Evolutionary conservation across 331 rosid species (phyloP).

Genomic region (Stylosanthes scabra): DNA sequence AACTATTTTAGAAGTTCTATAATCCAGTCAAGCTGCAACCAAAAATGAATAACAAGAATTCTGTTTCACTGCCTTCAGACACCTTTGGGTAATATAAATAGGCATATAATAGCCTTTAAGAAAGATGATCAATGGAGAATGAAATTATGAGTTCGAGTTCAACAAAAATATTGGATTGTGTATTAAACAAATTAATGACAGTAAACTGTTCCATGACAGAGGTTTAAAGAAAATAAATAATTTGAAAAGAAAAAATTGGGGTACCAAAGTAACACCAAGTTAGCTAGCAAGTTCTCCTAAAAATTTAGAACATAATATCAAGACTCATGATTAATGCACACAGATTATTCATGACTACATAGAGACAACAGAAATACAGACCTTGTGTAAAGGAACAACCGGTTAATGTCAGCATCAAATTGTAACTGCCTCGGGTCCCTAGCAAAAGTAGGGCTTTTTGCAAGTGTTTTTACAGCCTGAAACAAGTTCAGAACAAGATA

Average conservation of each 20-base stretch:
- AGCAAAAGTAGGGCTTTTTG: slow-evolving; percentile 65
- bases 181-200: not conserved
- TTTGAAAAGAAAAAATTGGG: too few relatives aligned
- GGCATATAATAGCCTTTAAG: not conserved
- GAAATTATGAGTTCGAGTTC: slow-evolving; percentile 17
- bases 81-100: not conserved
- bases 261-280: slow-evolving; percentile 3
- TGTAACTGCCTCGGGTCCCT: slow-evolving; percentile 72
- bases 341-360: not conserved
- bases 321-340: slow-evolving; percentile 6
- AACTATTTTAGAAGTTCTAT: too few relatives aligned
- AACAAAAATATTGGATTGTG: not conserved
- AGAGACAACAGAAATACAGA: slow-evolving; percentile 31
- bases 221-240: too few relatives aligned
- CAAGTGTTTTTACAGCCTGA: slow-evolving; percentile 71
- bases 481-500: slow-evolving; percentile 25
- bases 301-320: not conserved
- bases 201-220: not conserved
- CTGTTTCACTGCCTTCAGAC: not conserved
- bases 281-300: not conserved
- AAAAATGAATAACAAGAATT: not conserved
- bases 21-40: not conserved
- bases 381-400: slow-evolving; percentile 84
- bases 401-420: slow-evolving; percentile 71
- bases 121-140: not conserved